A percentile compares a stretch with the other conserved stretches of the same genome.
phyloP scores from a whole-genome alignment of 805 yeast genomes.

The Starmerella lactis-condensi region DNA sequence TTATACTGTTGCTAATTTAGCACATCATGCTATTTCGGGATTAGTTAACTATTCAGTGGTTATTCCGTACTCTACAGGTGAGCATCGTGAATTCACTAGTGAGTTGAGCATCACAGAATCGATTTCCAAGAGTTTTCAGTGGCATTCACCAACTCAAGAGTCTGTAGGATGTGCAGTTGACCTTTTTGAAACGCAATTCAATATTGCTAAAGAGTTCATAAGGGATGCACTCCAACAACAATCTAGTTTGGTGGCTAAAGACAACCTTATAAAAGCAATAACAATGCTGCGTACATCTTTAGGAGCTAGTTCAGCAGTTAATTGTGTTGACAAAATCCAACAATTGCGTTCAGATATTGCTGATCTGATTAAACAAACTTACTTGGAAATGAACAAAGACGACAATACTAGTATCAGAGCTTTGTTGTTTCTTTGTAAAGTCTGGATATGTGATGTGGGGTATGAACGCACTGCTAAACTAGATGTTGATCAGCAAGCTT shows the following conservation, averaged over 20 bases:
- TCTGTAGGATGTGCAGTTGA: constrained; percentile 46
- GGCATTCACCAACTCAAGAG: constrained; percentile 51
- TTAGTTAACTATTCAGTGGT: constrained; percentile 25
- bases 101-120: constrained; percentile 27
- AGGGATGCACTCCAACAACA: no score
- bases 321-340: neutral
- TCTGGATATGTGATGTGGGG: constrained; percentile 72
- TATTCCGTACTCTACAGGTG: constrained; percentile 20
- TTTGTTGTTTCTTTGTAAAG: constrained; percentile 42
- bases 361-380: constrained; percentile 26
- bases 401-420: constrained; percentile 45
- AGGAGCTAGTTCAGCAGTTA: neutral
- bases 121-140: constrained; percentile 35
- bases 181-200: constrained; percentile 34
- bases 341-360: constrained; percentile 2
- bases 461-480: constrained; percentile 43
- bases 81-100: constrained; percentile 17
- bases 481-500: constrained; percentile 35
- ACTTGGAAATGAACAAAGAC: constrained; percentile 35
- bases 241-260: no score
- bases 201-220: constrained; percentile 10
- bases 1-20: constrained; percentile 40
- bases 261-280: constrained; percentile 17
- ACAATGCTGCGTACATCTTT: constrained; percentile 1
- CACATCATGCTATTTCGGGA: constrained; percentile 49